These are phyloP conservation scores for Ogataea trehaloabstinens DNA, from an alignment of 805 yeast genomes.

Conservation along the genomic window DNA sequence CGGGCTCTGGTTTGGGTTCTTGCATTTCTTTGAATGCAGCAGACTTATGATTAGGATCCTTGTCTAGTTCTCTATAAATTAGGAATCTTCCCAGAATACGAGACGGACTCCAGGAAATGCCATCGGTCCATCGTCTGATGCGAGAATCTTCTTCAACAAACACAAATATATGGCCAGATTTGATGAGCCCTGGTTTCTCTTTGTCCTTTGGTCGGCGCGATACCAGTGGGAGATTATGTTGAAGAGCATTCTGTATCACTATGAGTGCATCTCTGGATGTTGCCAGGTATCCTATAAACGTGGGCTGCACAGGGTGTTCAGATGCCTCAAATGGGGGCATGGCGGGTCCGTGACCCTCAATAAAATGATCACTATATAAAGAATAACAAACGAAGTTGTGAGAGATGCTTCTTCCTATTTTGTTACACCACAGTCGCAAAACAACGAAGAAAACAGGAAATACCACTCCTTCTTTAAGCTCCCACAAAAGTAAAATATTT, in stretches of 20 bases:
- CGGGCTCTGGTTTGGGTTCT: background rate
- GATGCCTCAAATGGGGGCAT: background rate
- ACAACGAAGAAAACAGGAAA: too few species aligned
- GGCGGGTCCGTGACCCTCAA: background rate
- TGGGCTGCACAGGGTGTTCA: slow-evolving; percentile 38
- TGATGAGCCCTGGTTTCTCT: slow-evolving; percentile 64
- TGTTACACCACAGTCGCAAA: too few species aligned
- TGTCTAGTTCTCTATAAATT: slow-evolving; percentile 71
- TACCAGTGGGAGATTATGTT: slow-evolving; percentile 57
- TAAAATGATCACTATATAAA: background rate
- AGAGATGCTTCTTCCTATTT: background rate
- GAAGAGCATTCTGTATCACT: slow-evolving; percentile 75
- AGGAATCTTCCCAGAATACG: slow-evolving; percentile 82
- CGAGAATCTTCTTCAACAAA: slow-evolving; percentile 81
- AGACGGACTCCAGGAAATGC: slow-evolving; percentile 92
- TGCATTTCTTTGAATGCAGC: slow-evolving; percentile 18
- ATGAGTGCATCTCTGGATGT: slow-evolving; percentile 81
- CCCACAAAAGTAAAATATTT: background rate
- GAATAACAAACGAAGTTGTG: background rate
- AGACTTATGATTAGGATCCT: slow-evolving; percentile 34
- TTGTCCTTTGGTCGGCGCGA: slow-evolving; percentile 80
- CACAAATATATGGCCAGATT: slow-evolving; percentile 79
- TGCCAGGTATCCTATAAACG: slow-evolving; percentile 73
- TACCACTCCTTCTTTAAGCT: background rate
- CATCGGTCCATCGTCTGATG: slow-evolving; percentile 95